Conservation (phyloP, 495 filamentous ascomycete genomes). For the Hypoxylon cercidicola region DNA sequence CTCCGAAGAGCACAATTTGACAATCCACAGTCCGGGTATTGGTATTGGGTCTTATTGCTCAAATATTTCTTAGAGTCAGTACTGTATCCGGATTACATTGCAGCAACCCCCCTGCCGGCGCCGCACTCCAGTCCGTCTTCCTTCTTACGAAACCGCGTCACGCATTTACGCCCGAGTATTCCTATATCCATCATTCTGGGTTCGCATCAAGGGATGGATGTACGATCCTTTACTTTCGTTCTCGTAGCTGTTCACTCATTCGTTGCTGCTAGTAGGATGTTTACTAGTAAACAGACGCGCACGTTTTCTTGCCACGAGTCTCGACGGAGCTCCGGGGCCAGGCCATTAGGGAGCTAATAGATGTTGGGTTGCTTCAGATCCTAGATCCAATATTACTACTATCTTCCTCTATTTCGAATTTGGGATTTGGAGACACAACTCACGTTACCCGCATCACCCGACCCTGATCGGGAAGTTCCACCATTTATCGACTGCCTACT, state of each 20-base stretch:
- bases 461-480: slow-evolving; percentile 35
- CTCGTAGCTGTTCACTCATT: slow-evolving; percentile 29
- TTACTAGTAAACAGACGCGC: slow-evolving; percentile 22
- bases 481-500: slow-evolving; percentile 32
- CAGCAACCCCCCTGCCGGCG: slow-evolving; percentile 31
- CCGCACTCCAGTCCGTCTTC: slow-evolving; percentile 27
- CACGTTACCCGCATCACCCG: slow-evolving; percentile 29
- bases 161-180: slow-evolving; percentile 38
- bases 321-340: slow-evolving; percentile 19
- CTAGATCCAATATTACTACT: slow-evolving; percentile 34
- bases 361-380: slow-evolving; percentile 12
- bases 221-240: slow-evolving; percentile 10
- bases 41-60: slow-evolving; percentile 41
- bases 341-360: slow-evolving; percentile 20
- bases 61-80: slow-evolving; percentile 31
- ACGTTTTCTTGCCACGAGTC: slow-evolving; percentile 18
- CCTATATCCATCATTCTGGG: slow-evolving; percentile 23
- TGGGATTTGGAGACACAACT: slow-evolving; percentile 13
- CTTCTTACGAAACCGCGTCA: slow-evolving; percentile 27
- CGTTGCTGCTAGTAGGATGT: slow-evolving; percentile 10
- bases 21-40: slow-evolving; percentile 30
- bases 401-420: slow-evolving; percentile 20
- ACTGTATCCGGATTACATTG: slow-evolving; percentile 42
- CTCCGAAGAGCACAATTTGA: slow-evolving; percentile 27
- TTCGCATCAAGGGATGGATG: slow-evolving; percentile 33